Base-by-base conservation (phyloP, 495 filamentous ascomycete genomes). In the Penicillium bialowiezense region DNA sequence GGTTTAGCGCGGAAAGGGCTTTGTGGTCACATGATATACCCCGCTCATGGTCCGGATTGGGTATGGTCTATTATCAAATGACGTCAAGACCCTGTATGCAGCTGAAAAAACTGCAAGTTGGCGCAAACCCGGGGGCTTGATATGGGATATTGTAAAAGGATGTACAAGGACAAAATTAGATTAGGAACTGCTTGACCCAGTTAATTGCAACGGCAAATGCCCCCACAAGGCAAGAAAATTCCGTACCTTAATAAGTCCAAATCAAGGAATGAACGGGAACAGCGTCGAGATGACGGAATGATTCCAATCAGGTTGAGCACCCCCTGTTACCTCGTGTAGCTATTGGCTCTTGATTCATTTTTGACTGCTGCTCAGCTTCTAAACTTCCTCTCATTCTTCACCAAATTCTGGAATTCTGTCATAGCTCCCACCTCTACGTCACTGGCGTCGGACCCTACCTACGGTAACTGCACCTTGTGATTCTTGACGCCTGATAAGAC, bases 231-330 rank as follows among this genome's bases (percentile, higher is more conserved):
- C 35, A 12, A 5, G 7, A 32, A 46, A 24, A 31, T 14, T 31
- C 14, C 37, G 35, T 39, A 14, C 35, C 24, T 39, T 23, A 19
- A 44, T 20, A 34, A 14, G 34, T 21, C 1, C 8, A 42, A 42
- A 50, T 34, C 47, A 50, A 50, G 47, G 47, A 50, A 50, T 18
- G n/a, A 19, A 15, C 43, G 7, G 29, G 29, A 32, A 33, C 44
- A 13, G 28, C 18, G 19, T 35, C 9, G n/a, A 26, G 3, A 49
- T 49, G 47, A 49, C 47, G 47, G 28, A 49, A 49, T 49, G 44
- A 38, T 13, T 39, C 36, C 12, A 39, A 39, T 26, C 33, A n/a
- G 14, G 35, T 28, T 29, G 10, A n/a, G 1, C 8, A 19, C 21
- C 20, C 33, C 32, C 29, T 29, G 5, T 20, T 29, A 29, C 18